phyloP scores from a whole-genome alignment of 1,284 basidiomycete genomes.

The Trichosporon coremiiforme region DNA sequence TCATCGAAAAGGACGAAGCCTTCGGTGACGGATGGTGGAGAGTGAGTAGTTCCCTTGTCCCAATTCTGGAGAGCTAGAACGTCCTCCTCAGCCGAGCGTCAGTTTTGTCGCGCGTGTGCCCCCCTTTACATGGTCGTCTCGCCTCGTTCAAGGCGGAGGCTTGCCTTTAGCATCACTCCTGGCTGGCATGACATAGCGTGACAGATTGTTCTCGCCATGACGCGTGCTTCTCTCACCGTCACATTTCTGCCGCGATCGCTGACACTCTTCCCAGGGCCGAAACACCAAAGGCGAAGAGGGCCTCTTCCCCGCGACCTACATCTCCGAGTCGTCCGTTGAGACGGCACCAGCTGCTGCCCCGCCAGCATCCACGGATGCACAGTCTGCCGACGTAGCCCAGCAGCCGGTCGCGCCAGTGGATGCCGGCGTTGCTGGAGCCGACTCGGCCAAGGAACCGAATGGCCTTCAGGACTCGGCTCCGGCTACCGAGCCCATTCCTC shows the following conservation, averaged over 20 bases:
- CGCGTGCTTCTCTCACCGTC: neutral
- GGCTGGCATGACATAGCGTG: neutral
- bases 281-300: slow-evolving; percentile 80
- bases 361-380: slow-evolving; percentile 33
- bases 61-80: neutral
- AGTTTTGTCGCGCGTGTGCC: neutral
- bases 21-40: slow-evolving; percentile 99
- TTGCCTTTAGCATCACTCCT: too few species aligned
- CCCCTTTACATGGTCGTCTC: neutral
- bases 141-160: neutral
- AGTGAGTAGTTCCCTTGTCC: slow-evolving; percentile 61
- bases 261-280: slow-evolving; percentile 65
- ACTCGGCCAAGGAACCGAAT: neutral
- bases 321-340: slow-evolving; percentile 57
- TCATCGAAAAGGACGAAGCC: slow-evolving; percentile 89
- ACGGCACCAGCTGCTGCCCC: slow-evolving; percentile 30
- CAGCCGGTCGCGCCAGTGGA: slow-evolving; percentile 9
- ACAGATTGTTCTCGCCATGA: neutral
- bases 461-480: slow-evolving; percentile 12
- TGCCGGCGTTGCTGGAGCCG: slow-evolving; percentile 25
- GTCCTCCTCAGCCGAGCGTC: neutral
- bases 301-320: slow-evolving; percentile 90
- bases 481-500: neutral
- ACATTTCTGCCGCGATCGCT: slow-evolving; percentile 20
- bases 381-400: neutral